Evolutionary conservation across 148 eudicot species (phyloP).

Genomic region (Rhododendron simsii): DNA sequence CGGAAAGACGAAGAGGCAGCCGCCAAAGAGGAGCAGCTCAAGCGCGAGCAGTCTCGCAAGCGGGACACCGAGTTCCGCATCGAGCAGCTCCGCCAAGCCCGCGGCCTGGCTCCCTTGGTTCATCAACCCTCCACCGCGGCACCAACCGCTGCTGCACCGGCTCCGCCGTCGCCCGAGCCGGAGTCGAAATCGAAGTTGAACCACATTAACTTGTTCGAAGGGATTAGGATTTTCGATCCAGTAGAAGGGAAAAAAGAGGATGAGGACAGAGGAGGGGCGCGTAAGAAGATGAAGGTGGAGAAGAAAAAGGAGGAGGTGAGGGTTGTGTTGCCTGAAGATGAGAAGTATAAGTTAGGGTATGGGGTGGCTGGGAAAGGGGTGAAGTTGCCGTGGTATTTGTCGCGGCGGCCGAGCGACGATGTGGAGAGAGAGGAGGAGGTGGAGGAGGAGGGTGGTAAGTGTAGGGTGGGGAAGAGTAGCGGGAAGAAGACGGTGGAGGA

Average conservation of each 20-base stretch:
- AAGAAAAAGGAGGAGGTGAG: constrained; percentile 48
- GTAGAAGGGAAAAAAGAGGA: constrained; percentile 22
- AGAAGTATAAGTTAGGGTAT: constrained; percentile 79
- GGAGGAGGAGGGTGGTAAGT: constrained; percentile 11
- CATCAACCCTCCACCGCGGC: background rate
- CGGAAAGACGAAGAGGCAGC: constrained; percentile 76
- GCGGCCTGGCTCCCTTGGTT: constrained; percentile 40
- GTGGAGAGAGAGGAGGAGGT: constrained; percentile 8
- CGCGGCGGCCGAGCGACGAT: constrained; percentile 31
- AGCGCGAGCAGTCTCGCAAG: constrained; percentile 66
- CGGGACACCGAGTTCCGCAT: constrained; percentile 67
- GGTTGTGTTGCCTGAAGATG: constrained; percentile 86
- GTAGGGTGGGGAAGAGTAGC: constrained; percentile 17
- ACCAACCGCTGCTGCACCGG: background rate
- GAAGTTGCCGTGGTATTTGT: constrained; percentile 79
- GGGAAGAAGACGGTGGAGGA: constrained; percentile 67
- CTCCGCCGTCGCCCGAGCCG: constrained; percentile 13
- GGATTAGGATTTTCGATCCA: constrained; percentile 90
- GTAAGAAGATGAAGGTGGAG: constrained; percentile 54
- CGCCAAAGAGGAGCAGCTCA: constrained; percentile 75
- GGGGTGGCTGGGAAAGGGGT: constrained; percentile 89
- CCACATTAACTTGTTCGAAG: constrained; percentile 88
- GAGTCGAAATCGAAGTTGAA: constrained; percentile 42
- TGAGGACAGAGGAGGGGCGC: constrained; percentile 20
- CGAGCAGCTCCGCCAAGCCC: constrained; percentile 68